Evolutionary conservation across 768 basidiomycete species (phyloP).

Genomic region (Dacryopinax spathularia): DNA sequence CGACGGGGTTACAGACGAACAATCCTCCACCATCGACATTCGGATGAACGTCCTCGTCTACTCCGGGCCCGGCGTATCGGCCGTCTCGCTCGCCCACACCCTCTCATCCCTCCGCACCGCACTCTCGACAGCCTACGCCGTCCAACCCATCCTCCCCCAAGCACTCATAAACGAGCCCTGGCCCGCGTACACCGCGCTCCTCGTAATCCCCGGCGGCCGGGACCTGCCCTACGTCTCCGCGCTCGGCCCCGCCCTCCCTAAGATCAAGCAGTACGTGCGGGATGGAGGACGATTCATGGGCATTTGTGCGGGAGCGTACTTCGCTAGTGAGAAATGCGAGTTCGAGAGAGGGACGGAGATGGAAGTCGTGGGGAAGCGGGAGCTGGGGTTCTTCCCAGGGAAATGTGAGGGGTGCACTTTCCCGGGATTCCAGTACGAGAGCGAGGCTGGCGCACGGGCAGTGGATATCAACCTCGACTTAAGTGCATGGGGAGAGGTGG

Average conservation of each 20-base stretch:
- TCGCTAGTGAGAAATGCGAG: slow-evolving; percentile 28
- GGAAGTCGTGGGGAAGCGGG: slow-evolving; percentile 28
- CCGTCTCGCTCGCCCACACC: slow-evolving; percentile 32
- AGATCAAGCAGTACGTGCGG: slow-evolving; percentile 47
- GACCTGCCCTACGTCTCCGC: slow-evolving; percentile 29
- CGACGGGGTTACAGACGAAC: no score
- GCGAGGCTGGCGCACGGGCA: slow-evolving; percentile 30
- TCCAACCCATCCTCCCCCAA: slow-evolving; percentile 49
- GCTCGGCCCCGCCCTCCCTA: slow-evolving; percentile 26
- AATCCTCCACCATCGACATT: neutral
- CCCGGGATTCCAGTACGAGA: slow-evolving; percentile 30
- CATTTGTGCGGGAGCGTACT: slow-evolving; percentile 47
- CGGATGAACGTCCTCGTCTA: slow-evolving; percentile 66
- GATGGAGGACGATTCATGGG: slow-evolving; percentile 58
- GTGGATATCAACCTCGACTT: slow-evolving; percentile 21
- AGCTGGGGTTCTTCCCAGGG: slow-evolving; percentile 32
- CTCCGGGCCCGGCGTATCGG: slow-evolving; percentile 44
- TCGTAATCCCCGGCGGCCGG: slow-evolving; percentile 59
- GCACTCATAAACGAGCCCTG: slow-evolving; percentile 58
- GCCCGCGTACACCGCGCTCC: slow-evolving; percentile 55
- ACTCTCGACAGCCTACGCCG: slow-evolving; percentile 61
- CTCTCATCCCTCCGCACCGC: slow-evolving; percentile 37
- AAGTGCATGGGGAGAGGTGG: slow-evolving; percentile 13
- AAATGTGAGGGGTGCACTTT: slow-evolving; percentile 29
- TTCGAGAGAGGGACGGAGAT: slow-evolving; percentile 29